Evolutionary conservation across 2,329 filamentous ascomycete genomes (phyloP).

Genomic region (Tolypocladium sp.): DNA sequence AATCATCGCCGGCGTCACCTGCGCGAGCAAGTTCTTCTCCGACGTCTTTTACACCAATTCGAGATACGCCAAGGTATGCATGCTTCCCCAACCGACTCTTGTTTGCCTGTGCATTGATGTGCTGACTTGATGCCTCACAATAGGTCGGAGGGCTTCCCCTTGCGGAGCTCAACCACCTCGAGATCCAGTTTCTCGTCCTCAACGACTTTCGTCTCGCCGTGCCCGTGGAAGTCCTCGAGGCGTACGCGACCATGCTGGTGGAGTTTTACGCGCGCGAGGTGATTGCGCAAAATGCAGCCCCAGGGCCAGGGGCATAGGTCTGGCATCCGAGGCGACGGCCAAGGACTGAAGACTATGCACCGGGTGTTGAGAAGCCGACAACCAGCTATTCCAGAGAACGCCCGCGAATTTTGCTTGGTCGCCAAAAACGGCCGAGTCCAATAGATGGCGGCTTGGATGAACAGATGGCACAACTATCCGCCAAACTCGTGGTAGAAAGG

Average conservation of each 20-base stretch:
- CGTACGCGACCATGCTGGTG: conserved; percentile 96
- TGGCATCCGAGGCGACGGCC: not conserved
- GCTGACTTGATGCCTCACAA: conserved; percentile 6
- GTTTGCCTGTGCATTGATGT: not conserved
- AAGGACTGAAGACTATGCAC: not conserved
- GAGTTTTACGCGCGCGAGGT: conserved; percentile 95
- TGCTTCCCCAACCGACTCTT: not conserved
- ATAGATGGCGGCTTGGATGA: not conserved
- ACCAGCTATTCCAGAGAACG: not conserved
- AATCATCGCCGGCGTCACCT: conserved; percentile 94
- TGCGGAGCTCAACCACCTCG: conserved; percentile 87
- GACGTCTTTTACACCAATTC: conserved; percentile 99
- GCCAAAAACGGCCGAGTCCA: not conserved
- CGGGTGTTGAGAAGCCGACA: not conserved
- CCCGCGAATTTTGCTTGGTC: not conserved
- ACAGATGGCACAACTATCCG: not conserved
- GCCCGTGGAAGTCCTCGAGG: conserved; percentile 89
- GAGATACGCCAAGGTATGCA: conserved; percentile 88
- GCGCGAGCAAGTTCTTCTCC: conserved; percentile 98
- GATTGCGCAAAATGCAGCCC: conserved; percentile 30
- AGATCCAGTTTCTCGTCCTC: conserved; percentile 87
- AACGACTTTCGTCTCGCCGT: conserved; percentile 95
- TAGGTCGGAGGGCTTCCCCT: conserved; percentile 91
- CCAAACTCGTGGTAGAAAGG: not conserved
- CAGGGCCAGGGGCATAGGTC: not conserved